Conservation (phyloP, 2,329 filamentous ascomycete species). For the Capronia epimyces region DNA sequence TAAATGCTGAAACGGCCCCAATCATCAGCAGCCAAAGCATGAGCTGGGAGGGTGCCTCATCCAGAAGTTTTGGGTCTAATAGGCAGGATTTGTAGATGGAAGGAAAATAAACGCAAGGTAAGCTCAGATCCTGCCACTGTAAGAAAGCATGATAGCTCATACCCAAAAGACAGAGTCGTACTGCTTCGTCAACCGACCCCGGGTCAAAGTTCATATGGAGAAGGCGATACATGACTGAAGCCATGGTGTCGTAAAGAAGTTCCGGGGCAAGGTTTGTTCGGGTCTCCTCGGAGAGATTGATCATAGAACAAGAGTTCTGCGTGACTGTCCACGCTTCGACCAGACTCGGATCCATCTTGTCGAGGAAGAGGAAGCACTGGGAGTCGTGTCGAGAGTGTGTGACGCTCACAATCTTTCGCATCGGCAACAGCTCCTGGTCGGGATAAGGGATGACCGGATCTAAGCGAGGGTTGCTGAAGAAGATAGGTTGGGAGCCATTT, state of each 20-base stretch:
- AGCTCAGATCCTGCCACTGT: constrained; percentile 33
- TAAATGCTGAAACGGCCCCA: constrained; percentile 18
- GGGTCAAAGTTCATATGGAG: constrained; percentile 33
- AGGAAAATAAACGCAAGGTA: constrained; percentile 25
- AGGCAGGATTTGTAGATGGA: constrained; percentile 20
- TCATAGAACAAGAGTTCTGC: constrained; percentile 29
- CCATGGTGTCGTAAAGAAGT: constrained; percentile 34
- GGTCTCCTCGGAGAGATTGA: constrained; percentile 29
- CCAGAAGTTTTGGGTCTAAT: neutral
- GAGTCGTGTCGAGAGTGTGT: neutral
- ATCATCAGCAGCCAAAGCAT: constrained; percentile 28
- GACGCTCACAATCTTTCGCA: neutral
- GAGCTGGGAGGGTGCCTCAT: constrained; percentile 2
- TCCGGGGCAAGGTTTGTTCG: constrained; percentile 25
- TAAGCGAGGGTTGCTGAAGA: constrained; percentile 27
- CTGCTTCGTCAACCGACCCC: constrained; percentile 33
- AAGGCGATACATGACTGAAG: constrained; percentile 40
- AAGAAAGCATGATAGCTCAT: constrained; percentile 41
- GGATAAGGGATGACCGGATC: constrained; percentile 30
- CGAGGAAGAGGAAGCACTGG: constrained; percentile 10
- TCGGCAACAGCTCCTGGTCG: constrained; percentile 8
- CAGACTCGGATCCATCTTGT: constrained; percentile 25
- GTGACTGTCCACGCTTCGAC: constrained; percentile 29
- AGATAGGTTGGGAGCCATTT: constrained; percentile 27
- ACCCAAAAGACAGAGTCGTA: constrained; percentile 39